Evolutionary conservation across 2,329 filamentous ascomycete species (phyloP).

Genomic region (Fusarium ambrosium): DNA sequence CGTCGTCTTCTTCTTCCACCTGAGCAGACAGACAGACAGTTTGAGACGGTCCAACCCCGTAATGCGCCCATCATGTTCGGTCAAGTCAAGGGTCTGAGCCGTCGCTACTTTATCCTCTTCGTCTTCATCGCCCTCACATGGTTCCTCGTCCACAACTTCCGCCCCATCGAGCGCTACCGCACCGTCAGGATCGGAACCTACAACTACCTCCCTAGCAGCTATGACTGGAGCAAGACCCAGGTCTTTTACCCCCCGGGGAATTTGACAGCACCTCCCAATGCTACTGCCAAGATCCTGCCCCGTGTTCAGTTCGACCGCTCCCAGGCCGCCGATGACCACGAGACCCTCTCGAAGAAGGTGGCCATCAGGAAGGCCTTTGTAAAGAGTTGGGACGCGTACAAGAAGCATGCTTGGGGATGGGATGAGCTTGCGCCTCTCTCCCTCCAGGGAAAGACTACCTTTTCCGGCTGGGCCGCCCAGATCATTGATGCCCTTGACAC

Average conservation of each 20-base stretch:
- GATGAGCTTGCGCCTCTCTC: conserved; percentile 69
- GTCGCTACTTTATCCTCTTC: conserved; percentile 51
- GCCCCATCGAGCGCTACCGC: conserved; percentile 35
- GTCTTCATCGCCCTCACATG: conserved; percentile 46
- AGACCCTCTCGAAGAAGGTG: conserved; percentile 52
- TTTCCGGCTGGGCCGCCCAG: conserved; percentile 70
- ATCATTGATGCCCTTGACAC: conserved; percentile 72
- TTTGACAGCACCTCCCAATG: conserved; percentile 53
- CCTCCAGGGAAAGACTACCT: conserved; percentile 60
- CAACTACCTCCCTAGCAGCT: conserved; percentile 53
- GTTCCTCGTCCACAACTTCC: conserved; percentile 48
- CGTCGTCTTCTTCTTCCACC: neutral
- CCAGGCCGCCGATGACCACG: conserved; percentile 57
- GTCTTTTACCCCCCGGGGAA: conserved; percentile 51
- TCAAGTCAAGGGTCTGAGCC: conserved; percentile 50
- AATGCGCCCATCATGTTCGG: conserved; percentile 46
- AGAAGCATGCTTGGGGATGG: conserved; percentile 66
- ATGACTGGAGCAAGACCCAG: conserved; percentile 54
- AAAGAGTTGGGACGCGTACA: conserved; percentile 67
- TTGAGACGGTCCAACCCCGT: conserved; percentile 7
- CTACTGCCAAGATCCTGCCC: conserved; percentile 50
- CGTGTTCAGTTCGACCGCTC: conserved; percentile 60
- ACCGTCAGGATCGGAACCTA: conserved; percentile 41
- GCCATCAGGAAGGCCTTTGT: conserved; percentile 57
- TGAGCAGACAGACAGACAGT: neutral